Evolutionary conservation across 352 stramenopile genomes (phyloP), one percentile per base, ranked within the genome.

Genomic region (Pythium phragmiticola): DNA sequence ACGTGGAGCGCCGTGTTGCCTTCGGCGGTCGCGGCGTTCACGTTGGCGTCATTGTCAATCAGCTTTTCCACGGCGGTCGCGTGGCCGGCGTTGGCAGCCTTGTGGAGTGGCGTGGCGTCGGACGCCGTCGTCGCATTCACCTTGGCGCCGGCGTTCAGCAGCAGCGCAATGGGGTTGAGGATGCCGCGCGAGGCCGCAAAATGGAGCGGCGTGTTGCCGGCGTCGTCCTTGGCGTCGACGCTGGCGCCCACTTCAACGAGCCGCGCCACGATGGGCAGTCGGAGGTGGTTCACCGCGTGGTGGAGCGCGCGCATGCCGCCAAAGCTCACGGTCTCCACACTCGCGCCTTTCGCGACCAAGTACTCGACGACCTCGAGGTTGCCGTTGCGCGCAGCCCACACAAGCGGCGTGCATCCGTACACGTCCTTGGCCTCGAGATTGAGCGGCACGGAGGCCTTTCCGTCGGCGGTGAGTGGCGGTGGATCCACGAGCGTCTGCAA

Each of bases 1-100:
- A 95, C 56, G 51, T 97, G 89, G 41, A 97, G 76, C 39, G 88
- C 87, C 26, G 85, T 90, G 69, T 95, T 94, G 54, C 87, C 87
- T 52, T 95, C 83, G 4, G 65, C 33, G 57, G 95, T 92, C n/a
- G 68, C 71, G 45, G 75, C 68, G 30, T 84, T 86, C 7, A 73
- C 72, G 50, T 74, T 89, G n/a, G 83, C 87, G 39, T 88, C 85
- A 66, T 84, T 84, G 52, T 91, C 83, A 33, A 95, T 69, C n/a
- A 96, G 80, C 72, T 94, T 95, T 66, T 94, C 89, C n/a, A 92
- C 83, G 8, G 84, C 82, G 6, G 86, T 87, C 11, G 75, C 46
- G 58, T 97, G 89, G 12, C 88, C 88, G 1, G 80, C 87, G n/a
- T 76, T 89, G 36, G 84, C 80, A 4, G 90, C 89, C 59, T 93